phyloP scores from a whole-genome alignment of 352 stramenopile genomes.

The Globisporangium acanthophoron region DNA sequence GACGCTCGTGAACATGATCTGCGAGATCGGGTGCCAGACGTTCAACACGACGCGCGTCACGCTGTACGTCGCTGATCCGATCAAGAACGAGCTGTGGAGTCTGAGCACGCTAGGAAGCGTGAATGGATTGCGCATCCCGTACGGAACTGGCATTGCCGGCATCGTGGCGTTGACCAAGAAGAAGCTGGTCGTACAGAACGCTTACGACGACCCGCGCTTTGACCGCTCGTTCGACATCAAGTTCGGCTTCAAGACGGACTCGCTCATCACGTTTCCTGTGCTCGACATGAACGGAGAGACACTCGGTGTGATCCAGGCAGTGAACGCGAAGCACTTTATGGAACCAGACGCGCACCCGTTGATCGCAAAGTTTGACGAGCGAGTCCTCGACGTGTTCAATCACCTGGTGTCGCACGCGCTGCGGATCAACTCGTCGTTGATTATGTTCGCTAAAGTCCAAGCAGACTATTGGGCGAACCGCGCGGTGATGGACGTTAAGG shows the following conservation, averaged over 20 bases:
- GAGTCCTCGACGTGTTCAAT: slow-evolving; percentile 59
- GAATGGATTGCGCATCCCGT: slow-evolving; percentile 69
- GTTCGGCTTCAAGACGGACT: slow-evolving; percentile 82
- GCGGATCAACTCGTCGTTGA: slow-evolving; percentile 66
- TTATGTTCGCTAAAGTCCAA: slow-evolving; percentile 81
- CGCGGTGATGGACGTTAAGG: slow-evolving; percentile 24
- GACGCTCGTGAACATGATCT: slow-evolving; percentile 68
- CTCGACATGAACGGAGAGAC: slow-evolving; percentile 60
- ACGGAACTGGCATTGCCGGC: slow-evolving; percentile 71
- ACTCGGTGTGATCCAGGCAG: slow-evolving; percentile 55
- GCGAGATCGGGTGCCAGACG: slow-evolving; percentile 51
- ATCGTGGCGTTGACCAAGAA: slow-evolving; percentile 55
- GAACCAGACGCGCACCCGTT: slow-evolving; percentile 31
- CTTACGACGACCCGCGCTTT: slow-evolving; percentile 77
- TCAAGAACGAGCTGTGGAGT: slow-evolving; percentile 74
- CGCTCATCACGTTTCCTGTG: slow-evolving; percentile 66
- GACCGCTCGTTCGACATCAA: slow-evolving; percentile 76
- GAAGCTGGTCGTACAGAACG: slow-evolving; percentile 53
- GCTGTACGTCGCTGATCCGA: slow-evolving; percentile 66
- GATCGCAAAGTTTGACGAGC: slow-evolving; percentile 53
- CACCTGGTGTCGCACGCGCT: slow-evolving; percentile 55
- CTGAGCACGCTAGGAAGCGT: slow-evolving; percentile 64
- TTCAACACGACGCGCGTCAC: slow-evolving; percentile 71
- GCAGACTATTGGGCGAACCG: slow-evolving; percentile 70
- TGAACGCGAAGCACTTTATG: slow-evolving; percentile 54